A percentile compares a stretch with the other conserved stretches of the same genome.
Evolutionary conservation across 768 basidiomycete genomes (phyloP).

Genomic region (Amanita phalloides): DNA sequence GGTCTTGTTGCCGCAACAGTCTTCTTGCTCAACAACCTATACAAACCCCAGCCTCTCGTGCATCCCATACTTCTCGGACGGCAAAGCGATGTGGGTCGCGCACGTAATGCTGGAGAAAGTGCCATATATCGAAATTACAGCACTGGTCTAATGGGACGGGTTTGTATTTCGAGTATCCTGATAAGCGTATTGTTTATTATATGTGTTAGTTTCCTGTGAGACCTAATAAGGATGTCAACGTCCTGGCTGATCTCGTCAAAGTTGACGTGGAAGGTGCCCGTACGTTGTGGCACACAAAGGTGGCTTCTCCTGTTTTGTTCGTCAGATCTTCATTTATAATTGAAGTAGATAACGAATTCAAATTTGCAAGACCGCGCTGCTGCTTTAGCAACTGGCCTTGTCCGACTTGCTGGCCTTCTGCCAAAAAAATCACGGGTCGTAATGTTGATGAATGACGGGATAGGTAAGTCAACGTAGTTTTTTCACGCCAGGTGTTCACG

Average conservation of each 20-base stretch:
- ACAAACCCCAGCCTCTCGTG: constrained; percentile 76
- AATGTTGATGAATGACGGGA: constrained; percentile 67
- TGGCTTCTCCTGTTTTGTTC: constrained; percentile 17
- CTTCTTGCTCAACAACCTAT: constrained; percentile 67
- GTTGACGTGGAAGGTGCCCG: constrained; percentile 56
- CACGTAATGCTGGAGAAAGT: constrained; percentile 73
- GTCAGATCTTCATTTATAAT: constrained; percentile 3
- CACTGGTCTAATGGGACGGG: constrained; percentile 74
- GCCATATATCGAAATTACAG: constrained; percentile 88
- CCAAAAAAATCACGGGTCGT: constrained; percentile 57
- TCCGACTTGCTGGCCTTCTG: constrained; percentile 42
- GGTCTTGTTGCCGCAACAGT: constrained; percentile 67
- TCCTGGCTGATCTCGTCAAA: constrained; percentile 56
- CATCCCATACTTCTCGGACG: constrained; percentile 90
- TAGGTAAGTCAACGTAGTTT: constrained; percentile 36
- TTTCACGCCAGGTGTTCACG: not conserved
- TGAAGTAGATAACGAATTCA: constrained; percentile 58
- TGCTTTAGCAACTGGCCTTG: constrained; percentile 64
- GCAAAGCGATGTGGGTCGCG: constrained; percentile 82
- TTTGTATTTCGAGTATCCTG: constrained; percentile 23
- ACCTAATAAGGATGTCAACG: constrained; percentile 62
- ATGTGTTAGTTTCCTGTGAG: constrained; percentile 53
- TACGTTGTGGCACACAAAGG: constrained; percentile 75
- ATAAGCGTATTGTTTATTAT: not conserved
- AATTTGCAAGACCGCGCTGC: constrained; percentile 60